Conservation (phyloP, 148 eudicot species). For the Rhododendron molle region DNA sequence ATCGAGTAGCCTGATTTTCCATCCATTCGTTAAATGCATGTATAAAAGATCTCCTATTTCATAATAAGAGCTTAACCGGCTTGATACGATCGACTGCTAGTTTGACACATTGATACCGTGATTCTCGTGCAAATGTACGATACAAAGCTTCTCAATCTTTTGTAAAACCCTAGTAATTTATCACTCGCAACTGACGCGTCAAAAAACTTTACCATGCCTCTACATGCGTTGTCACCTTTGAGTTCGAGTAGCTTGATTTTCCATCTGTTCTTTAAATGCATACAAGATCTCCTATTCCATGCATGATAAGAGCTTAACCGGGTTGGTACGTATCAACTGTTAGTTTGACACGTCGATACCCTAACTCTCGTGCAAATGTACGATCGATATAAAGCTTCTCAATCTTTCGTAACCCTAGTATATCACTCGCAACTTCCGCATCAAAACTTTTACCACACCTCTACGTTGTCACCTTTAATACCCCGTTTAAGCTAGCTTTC, state of each 20-base stretch:
- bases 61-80: background rate
- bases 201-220: background rate
- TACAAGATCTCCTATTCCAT: background rate
- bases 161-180: background rate
- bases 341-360: background rate
- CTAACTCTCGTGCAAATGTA: background rate
- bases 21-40: background rate
- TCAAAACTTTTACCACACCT: background rate
- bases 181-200: background rate
- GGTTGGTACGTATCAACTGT: background rate
- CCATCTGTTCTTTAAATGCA: background rate
- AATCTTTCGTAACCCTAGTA: background rate
- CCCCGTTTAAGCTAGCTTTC: background rate
- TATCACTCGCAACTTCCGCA: background rate
- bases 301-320: background rate
- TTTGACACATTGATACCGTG: background rate
- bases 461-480: background rate
- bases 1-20: background rate
- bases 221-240: background rate
- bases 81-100: background rate
- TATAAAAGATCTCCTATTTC: background rate
- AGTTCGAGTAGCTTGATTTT: background rate
- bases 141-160: background rate
- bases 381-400: background rate
- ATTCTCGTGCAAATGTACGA: background rate